Evolutionary conservation across 768 basidiomycete genomes (phyloP).

Genomic region (Mycena indigotica): DNA sequence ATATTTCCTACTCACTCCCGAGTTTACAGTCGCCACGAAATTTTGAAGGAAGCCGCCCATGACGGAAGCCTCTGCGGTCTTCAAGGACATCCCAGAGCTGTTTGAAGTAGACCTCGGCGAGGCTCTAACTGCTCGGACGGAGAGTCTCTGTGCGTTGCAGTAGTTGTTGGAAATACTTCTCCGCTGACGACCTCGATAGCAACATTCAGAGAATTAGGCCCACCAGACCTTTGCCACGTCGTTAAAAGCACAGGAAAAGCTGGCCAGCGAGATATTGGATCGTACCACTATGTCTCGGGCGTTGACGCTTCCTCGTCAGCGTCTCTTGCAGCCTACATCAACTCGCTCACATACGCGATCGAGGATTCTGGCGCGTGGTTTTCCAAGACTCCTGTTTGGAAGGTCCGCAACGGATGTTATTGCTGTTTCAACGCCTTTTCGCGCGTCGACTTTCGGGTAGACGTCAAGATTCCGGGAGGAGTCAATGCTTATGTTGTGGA

Average conservation of each 20-base stretch:
- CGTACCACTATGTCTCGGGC: slow-evolving; percentile 98
- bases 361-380: slow-evolving; percentile 95
- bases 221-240: slow-evolving; percentile 95
- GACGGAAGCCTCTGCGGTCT: slow-evolving; percentile 68
- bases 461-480: slow-evolving; percentile 98
- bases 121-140: slow-evolving; percentile 85
- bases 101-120: slow-evolving; percentile 96
- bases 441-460: slow-evolving; percentile 92
- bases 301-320: slow-evolving; percentile 98
- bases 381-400: slow-evolving; percentile 81
- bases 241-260: slow-evolving; percentile 86
- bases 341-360: slow-evolving; percentile 94
- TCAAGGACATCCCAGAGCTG: slow-evolving; percentile 94
- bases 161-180: slow-evolving; percentile 1
- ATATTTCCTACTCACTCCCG: not conserved
- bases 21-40: not conserved
- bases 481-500: slow-evolving; percentile 94
- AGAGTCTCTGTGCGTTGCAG: slow-evolving; percentile 74
- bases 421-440: slow-evolving; percentile 99
- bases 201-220: slow-evolving; percentile 94
- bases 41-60: slow-evolving; percentile 29
- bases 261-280: slow-evolving; percentile 88
- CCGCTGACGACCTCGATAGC: slow-evolving; percentile 48
- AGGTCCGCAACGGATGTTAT: slow-evolving; percentile 90
- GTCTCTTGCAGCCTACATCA: slow-evolving; percentile 96